Evolutionary conservation across 2,329 filamentous ascomycete species (phyloP).

Genomic region (Anisogramma anomala): DNA sequence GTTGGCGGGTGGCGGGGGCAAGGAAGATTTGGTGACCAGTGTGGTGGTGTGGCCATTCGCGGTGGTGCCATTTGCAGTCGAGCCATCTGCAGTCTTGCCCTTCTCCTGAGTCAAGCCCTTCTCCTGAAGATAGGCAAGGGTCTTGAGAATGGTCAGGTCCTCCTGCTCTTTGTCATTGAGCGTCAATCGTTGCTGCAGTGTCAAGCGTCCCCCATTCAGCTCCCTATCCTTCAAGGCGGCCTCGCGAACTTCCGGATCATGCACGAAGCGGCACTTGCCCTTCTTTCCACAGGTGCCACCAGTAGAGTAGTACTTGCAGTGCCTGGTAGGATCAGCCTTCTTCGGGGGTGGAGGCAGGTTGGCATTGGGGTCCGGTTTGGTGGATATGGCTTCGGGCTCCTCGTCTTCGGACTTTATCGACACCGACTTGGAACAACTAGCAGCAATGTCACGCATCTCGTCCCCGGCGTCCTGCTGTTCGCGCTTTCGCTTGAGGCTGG

Average conservation of each 20-base stretch:
- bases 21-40: conserved; percentile 11
- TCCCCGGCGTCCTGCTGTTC: conserved; percentile 57
- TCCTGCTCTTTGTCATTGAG: conserved; percentile 59
- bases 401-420: conserved; percentile 44
- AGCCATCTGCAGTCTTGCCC: conserved; percentile 17
- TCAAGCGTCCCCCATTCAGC: conserved; percentile 53
- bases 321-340: conserved; percentile 50
- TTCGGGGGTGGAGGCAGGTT: conserved; percentile 35
- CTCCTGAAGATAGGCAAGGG: conserved; percentile 52
- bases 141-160: conserved; percentile 53
- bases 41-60: conserved; percentile 17
- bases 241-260: conserved; percentile 51
- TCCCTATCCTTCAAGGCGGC: conserved; percentile 53
- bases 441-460: conserved; percentile 42
- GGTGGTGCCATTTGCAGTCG: no score
- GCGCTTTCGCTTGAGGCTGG: conserved; percentile 56
- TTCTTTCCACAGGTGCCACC: conserved; percentile 60
- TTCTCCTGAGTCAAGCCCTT: conserved; percentile 40
- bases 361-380: conserved; percentile 28
- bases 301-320: conserved; percentile 62
- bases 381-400: conserved; percentile 46
- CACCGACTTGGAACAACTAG: conserved; percentile 27
- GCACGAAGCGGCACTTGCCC: conserved; percentile 64
- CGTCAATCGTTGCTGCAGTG: conserved; percentile 52
- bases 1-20: conserved; percentile 19